A percentile compares a stretch with the other conserved stretches of the same genome.
Evolutionary conservation across 2,329 filamentous ascomycete species (phyloP).

Genomic region (Diaporthe caulivora): DNA sequence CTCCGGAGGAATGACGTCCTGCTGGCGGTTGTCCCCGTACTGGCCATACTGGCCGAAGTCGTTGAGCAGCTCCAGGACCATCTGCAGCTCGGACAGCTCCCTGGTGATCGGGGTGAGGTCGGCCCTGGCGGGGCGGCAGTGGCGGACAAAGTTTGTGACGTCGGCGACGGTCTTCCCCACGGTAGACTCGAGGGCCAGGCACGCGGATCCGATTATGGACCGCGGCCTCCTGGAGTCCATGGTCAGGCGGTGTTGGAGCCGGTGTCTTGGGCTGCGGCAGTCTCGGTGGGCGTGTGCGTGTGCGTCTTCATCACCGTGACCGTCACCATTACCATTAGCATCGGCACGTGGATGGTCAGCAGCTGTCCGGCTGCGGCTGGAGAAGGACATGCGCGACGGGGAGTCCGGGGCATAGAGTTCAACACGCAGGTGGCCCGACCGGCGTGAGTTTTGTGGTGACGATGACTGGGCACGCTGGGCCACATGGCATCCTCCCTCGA

Average conservation of each 20-base stretch:
- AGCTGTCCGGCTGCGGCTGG: background rate
- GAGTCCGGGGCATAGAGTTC: constrained; percentile 1
- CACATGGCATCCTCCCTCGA: constrained; percentile 20
- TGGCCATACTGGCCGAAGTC: constrained; percentile 38
- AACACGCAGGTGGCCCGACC: constrained; percentile 5
- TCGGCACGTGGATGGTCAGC: background rate
- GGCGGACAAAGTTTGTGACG: constrained; percentile 42
- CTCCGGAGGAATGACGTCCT: constrained; percentile 36
- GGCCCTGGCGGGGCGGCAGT: constrained; percentile 41
- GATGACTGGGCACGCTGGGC: constrained; percentile 28
- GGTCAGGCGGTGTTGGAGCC: constrained; percentile 17
- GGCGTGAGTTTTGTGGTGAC: constrained; percentile 21
- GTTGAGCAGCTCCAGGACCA: constrained; percentile 43
- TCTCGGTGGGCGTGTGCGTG: background rate
- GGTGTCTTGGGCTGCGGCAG: background rate
- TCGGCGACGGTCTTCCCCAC: constrained; percentile 40
- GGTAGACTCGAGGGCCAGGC: constrained; percentile 39
- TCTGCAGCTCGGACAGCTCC: constrained; percentile 42
- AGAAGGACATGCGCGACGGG: background rate
- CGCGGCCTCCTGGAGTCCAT: constrained; percentile 28
- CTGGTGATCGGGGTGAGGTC: constrained; percentile 42
- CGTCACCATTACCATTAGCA: background rate
- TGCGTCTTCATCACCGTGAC: background rate
- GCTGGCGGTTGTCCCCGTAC: background rate
- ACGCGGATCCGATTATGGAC: constrained; percentile 38